Conservation (phyloP, 805 yeast genomes). For the Priceomyces fermenticarens region DNA sequence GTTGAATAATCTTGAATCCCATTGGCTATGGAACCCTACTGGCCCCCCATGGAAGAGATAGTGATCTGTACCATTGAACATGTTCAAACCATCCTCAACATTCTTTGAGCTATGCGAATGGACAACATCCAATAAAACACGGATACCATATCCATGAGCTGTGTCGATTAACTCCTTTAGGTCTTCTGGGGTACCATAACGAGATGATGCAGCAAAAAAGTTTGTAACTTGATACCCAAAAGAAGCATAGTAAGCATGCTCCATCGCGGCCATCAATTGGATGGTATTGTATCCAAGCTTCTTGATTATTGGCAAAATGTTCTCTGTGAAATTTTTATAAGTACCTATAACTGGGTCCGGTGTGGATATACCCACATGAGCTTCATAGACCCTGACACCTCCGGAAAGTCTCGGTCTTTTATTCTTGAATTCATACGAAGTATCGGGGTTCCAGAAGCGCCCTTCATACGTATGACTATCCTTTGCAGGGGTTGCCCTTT, state of each 20-base stretch:
- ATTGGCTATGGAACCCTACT: conserved; percentile 82
- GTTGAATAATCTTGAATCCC: conserved; percentile 96
- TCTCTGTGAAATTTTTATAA: conserved; percentile 77
- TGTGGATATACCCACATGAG: conserved; percentile 92
- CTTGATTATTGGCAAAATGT: conserved; percentile 79
- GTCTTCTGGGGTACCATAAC: conserved; percentile 95
- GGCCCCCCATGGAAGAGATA: conserved; percentile 93
- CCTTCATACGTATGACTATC: conserved; percentile 68
- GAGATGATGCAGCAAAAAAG: conserved; percentile 84
- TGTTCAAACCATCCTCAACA: conserved; percentile 88
- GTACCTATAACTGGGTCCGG: conserved; percentile 84
- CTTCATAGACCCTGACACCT: conserved; percentile 80
- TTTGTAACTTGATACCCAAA: conserved; percentile 97
- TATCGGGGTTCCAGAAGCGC: conserved; percentile 84
- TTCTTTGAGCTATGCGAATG: conserved; percentile 96
- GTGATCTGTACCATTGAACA: conserved; percentile 92
- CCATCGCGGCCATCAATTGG: conserved; percentile 98
- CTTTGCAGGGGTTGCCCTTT: conserved; percentile 72
- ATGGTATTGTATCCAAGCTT: conserved; percentile 88
- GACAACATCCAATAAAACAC: conserved; percentile 86
- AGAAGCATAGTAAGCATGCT: conserved; percentile 96
- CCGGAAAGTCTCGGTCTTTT: conserved; percentile 54
- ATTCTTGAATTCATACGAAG: conserved; percentile 58
- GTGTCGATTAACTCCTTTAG: conserved; percentile 85
- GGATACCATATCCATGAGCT: conserved; percentile 84